These are phyloP conservation scores for Saccharomyces hybrid DNA, from an alignment of 1,139 yeast species.

Conservation along the genomic window DNA sequence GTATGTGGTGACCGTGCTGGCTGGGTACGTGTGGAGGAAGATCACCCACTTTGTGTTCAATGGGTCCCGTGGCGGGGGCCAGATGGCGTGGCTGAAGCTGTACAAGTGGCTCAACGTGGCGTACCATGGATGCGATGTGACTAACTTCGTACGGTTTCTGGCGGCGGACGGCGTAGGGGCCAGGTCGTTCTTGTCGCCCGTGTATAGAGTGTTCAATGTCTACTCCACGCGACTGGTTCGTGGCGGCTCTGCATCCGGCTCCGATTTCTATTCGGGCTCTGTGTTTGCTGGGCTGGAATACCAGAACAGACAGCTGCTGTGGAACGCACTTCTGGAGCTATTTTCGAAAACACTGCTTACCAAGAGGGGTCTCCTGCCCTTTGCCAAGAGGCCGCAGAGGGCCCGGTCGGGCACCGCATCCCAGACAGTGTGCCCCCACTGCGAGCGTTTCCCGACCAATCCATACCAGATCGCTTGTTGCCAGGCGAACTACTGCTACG, in stretches of 20 bases:
- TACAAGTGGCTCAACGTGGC: slow-evolving; percentile 8
- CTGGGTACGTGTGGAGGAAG: slow-evolving; percentile 10
- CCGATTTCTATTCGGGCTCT: slow-evolving; percentile 17
- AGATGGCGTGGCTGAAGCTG: slow-evolving; percentile 1
- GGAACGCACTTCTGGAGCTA: slow-evolving; percentile 28
- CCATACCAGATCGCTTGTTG: slow-evolving; percentile 23
- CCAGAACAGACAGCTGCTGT: slow-evolving; percentile 27
- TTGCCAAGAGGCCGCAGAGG: slow-evolving; percentile 1
- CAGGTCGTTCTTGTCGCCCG: slow-evolving; percentile 11
- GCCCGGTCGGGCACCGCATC: not conserved
- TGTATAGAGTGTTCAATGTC: slow-evolving; percentile 15
- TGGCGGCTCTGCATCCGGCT: slow-evolving; percentile 2
- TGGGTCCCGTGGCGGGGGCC: not conserved
- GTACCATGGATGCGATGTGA: slow-evolving; percentile 14
- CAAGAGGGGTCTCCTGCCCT: slow-evolving; percentile 9
- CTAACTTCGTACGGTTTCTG: slow-evolving; percentile 13
- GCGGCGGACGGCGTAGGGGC: slow-evolving; percentile 4
- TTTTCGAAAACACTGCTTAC: slow-evolving; percentile 19
- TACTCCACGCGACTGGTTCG: slow-evolving; percentile 3
- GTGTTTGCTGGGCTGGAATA: slow-evolving; percentile 21
- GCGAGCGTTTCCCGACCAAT: slow-evolving; percentile 19
- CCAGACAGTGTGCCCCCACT: slow-evolving; percentile 12
- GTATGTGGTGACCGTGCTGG: slow-evolving; percentile 14
- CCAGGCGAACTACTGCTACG: slow-evolving; percentile 18
- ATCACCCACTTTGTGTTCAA: slow-evolving; percentile 10